Percentiles rank a stretch among this genome's conserved stretches.
Evolutionary conservation across 768 basidiomycete species (phyloP).

Genomic region (Floccularia luteovirens): DNA sequence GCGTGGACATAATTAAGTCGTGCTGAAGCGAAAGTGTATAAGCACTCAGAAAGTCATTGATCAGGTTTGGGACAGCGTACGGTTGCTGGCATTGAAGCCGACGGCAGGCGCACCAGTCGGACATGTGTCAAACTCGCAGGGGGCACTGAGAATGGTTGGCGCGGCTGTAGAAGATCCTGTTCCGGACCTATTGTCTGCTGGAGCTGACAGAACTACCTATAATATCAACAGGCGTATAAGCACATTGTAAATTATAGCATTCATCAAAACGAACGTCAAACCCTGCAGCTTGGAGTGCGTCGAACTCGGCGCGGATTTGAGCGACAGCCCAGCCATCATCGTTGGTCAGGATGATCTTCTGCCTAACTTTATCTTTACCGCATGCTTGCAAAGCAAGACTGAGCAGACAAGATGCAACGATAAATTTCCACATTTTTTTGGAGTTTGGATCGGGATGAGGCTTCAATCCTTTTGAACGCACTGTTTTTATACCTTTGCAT

Average conservation of each 20-base stretch:
- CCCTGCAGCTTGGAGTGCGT: constrained; percentile 27
- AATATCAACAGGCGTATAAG: background rate
- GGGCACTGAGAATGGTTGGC: constrained; percentile 20
- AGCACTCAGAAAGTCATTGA: background rate
- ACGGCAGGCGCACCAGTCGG: constrained; percentile 33
- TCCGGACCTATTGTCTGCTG: constrained; percentile 38
- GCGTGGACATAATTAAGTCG: constrained; percentile 27
- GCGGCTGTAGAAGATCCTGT: constrained; percentile 32
- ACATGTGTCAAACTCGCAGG: constrained; percentile 42
- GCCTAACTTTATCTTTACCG: background rate
- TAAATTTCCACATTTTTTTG: too few relatives aligned
- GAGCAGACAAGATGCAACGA: too few relatives aligned
- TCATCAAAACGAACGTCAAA: constrained; percentile 22
- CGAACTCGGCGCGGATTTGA: constrained; percentile 32
- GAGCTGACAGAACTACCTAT: constrained; percentile 39
- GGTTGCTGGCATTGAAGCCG: constrained; percentile 30
- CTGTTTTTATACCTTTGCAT: too few relatives aligned
- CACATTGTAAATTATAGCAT: background rate
- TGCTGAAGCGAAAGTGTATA: constrained; percentile 10
- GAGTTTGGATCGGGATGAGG: too few relatives aligned
- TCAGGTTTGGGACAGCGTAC: constrained; percentile 14
- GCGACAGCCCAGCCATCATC: constrained; percentile 40
- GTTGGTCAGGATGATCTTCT: constrained; percentile 23
- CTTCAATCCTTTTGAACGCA: too few relatives aligned
- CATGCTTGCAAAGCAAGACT: constrained; percentile 3